Conservation (phyloP, 768 basidiomycete genomes). For the Hirschioporus abietinus region DNA sequence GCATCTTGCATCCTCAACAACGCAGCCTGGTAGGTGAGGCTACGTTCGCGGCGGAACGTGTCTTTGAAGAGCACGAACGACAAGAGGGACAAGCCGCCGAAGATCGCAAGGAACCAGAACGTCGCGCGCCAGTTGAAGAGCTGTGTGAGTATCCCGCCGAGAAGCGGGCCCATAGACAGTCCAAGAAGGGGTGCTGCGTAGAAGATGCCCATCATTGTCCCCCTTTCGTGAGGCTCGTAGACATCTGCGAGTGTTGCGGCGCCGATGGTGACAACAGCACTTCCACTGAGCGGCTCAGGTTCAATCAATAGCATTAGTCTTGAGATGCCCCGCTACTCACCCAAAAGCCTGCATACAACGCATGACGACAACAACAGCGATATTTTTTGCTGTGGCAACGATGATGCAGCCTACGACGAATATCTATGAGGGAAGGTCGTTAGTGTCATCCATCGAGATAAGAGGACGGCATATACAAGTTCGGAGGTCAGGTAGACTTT, state of each 20-base stretch:
- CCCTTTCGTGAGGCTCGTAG: conserved; percentile 68
- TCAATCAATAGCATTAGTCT: background rate
- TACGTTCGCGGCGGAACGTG: conserved; percentile 80
- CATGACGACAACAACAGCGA: conserved; percentile 60
- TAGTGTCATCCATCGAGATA: background rate
- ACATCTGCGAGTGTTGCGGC: conserved; percentile 77
- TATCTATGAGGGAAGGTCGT: conserved; percentile 16
- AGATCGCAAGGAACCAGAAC: conserved; percentile 76
- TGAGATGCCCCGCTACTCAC: no score
- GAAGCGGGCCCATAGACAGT: conserved; percentile 60
- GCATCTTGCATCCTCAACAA: conserved; percentile 31
- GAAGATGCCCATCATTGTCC: conserved; percentile 77
- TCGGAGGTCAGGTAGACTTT: conserved; percentile 22
- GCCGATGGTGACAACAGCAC: conserved; percentile 65
- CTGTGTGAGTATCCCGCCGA: conserved; percentile 65
- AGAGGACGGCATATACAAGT: conserved; percentile 7
- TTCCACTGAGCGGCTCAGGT: conserved; percentile 38
- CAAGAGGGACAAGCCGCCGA: conserved; percentile 48
- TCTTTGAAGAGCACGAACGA: conserved; percentile 73
- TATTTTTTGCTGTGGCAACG: conserved; percentile 49
- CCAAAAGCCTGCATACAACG: conserved; percentile 64
- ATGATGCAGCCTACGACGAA: conserved; percentile 54
- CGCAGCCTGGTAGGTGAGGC: conserved; percentile 69
- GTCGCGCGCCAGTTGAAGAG: conserved; percentile 72
- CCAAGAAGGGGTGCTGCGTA: conserved; percentile 81